phyloP scores from a whole-genome alignment of 352 stramenopile species.

The Thraustochytrium sp. region DNA sequence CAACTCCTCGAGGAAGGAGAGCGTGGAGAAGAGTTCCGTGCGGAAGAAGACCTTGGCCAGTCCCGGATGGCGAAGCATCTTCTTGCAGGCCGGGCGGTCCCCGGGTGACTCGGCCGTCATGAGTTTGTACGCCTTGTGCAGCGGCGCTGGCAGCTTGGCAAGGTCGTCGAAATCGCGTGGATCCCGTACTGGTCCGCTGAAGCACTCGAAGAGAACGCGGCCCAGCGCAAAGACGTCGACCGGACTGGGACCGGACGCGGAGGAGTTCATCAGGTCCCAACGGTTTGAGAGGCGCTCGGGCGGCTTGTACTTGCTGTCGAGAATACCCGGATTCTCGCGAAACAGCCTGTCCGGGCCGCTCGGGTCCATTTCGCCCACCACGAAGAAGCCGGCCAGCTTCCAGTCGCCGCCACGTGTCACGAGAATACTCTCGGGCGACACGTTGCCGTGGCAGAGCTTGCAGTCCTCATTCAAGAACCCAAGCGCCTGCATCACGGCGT shows the following conservation, averaged over 20 bases:
- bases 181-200: conserved; percentile 60
- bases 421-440: conserved; percentile 81
- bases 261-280: conserved; percentile 49
- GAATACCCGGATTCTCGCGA: conserved; percentile 57
- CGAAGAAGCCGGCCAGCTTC: conserved; percentile 86
- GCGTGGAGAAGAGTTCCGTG: conserved; percentile 63
- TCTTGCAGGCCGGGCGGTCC: conserved; percentile 69
- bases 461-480: conserved; percentile 87
- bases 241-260: conserved; percentile 6
- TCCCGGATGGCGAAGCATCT: conserved; percentile 53
- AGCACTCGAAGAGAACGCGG: conserved; percentile 70
- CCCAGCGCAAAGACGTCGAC: conserved; percentile 67
- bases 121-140: conserved; percentile 59
- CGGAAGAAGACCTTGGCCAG: conserved; percentile 67
- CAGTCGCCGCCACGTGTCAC: conserved; percentile 88
- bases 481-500: conserved; percentile 81
- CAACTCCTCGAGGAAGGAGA: conserved; percentile 86
- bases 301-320: conserved; percentile 62
- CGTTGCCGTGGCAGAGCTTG: conserved; percentile 81
- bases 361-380: conserved; percentile 63
- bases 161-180: conserved; percentile 46
- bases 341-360: conserved; percentile 69
- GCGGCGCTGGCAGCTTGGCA: conserved; percentile 52
- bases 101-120: conserved; percentile 59
- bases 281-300: conserved; percentile 64